Evolutionary conservation across 1,139 yeast species (phyloP).

Genomic region (Nadsonia commutata): DNA sequence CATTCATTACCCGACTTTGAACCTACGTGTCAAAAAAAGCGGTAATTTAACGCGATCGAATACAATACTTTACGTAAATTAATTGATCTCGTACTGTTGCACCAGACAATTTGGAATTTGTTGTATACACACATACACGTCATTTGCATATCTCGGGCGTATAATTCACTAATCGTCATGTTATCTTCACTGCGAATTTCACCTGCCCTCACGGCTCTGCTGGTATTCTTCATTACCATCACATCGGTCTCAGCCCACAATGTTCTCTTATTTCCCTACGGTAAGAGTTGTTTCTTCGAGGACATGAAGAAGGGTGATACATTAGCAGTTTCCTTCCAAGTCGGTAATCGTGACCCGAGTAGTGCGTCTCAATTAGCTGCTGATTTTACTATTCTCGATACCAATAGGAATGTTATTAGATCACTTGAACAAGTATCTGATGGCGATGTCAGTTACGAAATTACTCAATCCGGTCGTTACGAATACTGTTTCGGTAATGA

Average conservation of each 20-base stretch:
- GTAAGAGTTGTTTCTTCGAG: constrained; percentile 83
- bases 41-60: no score
- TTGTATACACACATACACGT: no score
- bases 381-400: constrained; percentile 55
- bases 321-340: constrained; percentile 81
- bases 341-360: constrained; percentile 76
- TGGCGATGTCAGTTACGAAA: constrained; percentile 63
- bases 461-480: constrained; percentile 57
- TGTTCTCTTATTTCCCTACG: constrained; percentile 69
- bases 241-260: constrained; percentile 46
- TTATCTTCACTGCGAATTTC: background rate
- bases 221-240: constrained; percentile 8
- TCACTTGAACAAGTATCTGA: constrained; percentile 49
- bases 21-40: no score
- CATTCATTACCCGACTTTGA: no score
- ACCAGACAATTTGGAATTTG: no score
- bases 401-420: constrained; percentile 40
- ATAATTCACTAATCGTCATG: constrained; percentile 4
- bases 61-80: no score
- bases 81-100: no score
- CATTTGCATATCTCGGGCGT: no score
- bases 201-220: background rate
- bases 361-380: constrained; percentile 64
- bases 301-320: constrained; percentile 70
- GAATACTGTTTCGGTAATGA: constrained; percentile 89